A percentile compares a stretch with the other conserved stretches of the same genome.
phyloP scores from a whole-genome alignment of 306 rosid genomes.

The Lagenaria siceraria region DNA sequence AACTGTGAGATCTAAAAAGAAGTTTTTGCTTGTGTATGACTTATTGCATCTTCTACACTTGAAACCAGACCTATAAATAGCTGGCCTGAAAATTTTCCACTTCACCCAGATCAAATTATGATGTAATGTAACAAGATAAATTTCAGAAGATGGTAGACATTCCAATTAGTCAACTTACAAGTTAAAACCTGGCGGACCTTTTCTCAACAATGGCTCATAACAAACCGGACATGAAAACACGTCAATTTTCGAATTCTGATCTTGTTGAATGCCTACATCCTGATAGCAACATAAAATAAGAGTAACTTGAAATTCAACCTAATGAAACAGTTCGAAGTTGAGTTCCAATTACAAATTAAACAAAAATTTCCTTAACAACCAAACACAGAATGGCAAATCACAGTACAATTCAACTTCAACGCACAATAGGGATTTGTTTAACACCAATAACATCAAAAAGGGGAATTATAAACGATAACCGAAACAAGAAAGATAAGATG shows the following conservation, averaged over 20 bases:
- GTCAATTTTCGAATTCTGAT: slow-evolving; percentile 30
- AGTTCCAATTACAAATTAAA: not conserved
- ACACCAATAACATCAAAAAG: not conserved
- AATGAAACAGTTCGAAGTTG: not conserved
- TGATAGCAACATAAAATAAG: slow-evolving; percentile 4
- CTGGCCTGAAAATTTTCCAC: slow-evolving; percentile 42
- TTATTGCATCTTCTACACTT: slow-evolving; percentile 71
- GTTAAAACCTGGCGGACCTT: slow-evolving; percentile 75
- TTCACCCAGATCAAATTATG: slow-evolving; percentile 5
- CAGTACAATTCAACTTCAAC: not conserved
- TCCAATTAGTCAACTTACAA: slow-evolving; percentile 40
- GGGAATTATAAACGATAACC: not conserved
- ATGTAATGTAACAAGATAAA: not conserved
- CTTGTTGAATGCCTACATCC: slow-evolving; percentile 27
- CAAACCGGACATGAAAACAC: slow-evolving; percentile 74
- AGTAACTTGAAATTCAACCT: not conserved
- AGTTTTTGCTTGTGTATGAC: slow-evolving; percentile 69
- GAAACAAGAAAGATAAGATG: not conserved
- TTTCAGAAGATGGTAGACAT: not conserved
- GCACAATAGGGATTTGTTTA: not conserved
- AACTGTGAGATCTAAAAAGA: slow-evolving; percentile 68
- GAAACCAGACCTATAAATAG: slow-evolving; percentile 84
- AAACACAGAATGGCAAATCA: not conserved
- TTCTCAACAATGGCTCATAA: slow-evolving; percentile 76
- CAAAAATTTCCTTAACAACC: not conserved